Percentiles rank a stretch among this genome's conserved stretches.
phyloP scores from a whole-genome alignment of 2,329 filamentous ascomycete species.

The Ophiostoma ulmi region DNA sequence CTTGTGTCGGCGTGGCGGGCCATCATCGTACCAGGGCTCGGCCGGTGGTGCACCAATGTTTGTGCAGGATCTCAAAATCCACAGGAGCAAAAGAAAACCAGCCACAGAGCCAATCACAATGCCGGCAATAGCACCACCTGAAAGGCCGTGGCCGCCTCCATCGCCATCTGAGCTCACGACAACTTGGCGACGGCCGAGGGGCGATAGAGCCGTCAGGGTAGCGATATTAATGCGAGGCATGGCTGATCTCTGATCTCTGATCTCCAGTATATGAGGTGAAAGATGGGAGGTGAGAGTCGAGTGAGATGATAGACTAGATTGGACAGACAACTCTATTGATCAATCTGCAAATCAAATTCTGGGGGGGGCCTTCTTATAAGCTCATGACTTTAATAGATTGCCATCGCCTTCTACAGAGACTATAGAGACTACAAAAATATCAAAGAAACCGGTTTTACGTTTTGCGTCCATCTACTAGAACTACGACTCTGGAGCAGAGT shows the following conservation, averaged over 20 bases:
- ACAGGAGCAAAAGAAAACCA: background rate
- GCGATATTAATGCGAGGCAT: slow-evolving; percentile 1
- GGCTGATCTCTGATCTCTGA: background rate
- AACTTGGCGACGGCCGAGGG: background rate
- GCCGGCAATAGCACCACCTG: background rate
- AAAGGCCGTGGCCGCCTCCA: background rate
- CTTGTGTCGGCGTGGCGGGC: background rate
- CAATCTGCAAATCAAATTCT: background rate
- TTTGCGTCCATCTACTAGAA: background rate
- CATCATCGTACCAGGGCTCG: background rate
- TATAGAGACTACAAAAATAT: background rate
- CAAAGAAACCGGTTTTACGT: background rate
- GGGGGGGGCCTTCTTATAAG: background rate
- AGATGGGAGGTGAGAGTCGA: background rate
- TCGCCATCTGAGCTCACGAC: background rate
- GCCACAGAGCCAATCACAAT: background rate
- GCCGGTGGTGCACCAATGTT: background rate
- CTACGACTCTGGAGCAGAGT: background rate
- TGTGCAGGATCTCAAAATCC: background rate
- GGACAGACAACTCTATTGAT: background rate
- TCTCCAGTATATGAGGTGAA: background rate
- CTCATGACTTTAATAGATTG: too few relatives aligned
- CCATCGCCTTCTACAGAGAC: background rate
- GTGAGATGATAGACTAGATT: background rate
- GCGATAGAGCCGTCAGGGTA: background rate